Conservation (phyloP, 2,329 filamentous ascomycete species). For the Didymella keratinophila region DNA sequence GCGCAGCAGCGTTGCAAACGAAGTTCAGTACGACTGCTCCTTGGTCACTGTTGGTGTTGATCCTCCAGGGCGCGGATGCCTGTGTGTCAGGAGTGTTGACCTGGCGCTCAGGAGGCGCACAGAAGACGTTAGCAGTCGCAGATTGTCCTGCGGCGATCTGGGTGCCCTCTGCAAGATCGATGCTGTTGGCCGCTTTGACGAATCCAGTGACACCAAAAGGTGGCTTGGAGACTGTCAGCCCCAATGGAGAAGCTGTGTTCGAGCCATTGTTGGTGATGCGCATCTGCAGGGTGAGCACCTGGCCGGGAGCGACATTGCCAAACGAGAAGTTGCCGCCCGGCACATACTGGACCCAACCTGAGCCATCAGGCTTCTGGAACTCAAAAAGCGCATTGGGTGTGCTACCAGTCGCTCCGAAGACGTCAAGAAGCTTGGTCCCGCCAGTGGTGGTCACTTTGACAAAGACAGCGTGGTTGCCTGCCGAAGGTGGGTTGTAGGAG, state of each 20-base stretch:
- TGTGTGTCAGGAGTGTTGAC: constrained; percentile 63
- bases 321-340: constrained; percentile 61
- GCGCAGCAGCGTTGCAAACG: constrained; percentile 59
- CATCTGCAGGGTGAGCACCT: constrained; percentile 58
- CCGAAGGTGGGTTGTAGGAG: constrained; percentile 56
- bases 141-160: constrained; percentile 59
- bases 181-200: constrained; percentile 62
- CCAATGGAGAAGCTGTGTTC: constrained; percentile 10
- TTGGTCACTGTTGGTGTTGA: constrained; percentile 56
- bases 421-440: constrained; percentile 58
- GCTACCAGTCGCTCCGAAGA: constrained; percentile 60
- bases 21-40: constrained; percentile 63
- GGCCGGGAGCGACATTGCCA: constrained; percentile 64
- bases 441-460: constrained; percentile 60
- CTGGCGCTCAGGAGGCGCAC: constrained; percentile 64
- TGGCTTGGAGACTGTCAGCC: constrained; percentile 66
- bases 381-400: constrained; percentile 61
- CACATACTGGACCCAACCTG: constrained; percentile 55
- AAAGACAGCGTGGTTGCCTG: constrained; percentile 61
- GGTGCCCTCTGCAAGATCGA: constrained; percentile 67
- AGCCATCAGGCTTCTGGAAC: constrained; percentile 62
- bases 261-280: constrained; percentile 62
- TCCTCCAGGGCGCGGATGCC: constrained; percentile 61
- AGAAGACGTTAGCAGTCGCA: constrained; percentile 62
- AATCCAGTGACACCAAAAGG: constrained; percentile 65